Conservation (phyloP, 2,329 filamentous ascomycete species). For the Verticillium longisporum region DNA sequence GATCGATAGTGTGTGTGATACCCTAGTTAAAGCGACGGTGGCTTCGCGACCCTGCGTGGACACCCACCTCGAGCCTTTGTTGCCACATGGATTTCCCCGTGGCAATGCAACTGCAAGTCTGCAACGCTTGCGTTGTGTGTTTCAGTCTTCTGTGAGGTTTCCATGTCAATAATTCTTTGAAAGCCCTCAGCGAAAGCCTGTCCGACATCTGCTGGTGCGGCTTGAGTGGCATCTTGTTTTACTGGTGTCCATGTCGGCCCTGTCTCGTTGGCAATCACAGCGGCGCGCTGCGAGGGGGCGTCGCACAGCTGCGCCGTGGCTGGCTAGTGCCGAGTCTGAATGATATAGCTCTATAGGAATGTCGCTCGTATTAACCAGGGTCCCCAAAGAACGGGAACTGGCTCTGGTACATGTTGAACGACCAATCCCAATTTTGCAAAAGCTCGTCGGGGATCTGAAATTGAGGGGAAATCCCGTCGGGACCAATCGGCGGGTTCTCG, state of each 20-base stretch:
- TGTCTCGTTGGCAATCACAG: neutral
- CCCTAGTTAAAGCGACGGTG: neutral
- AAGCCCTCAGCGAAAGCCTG: neutral
- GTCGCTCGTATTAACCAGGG: neutral
- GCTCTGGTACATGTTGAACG: slow-evolving; percentile 1
- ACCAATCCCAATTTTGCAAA: slow-evolving; percentile 4
- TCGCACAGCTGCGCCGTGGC: neutral
- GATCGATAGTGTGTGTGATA: neutral
- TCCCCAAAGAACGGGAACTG: neutral
- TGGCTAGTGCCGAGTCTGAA: neutral
- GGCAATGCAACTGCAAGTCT: too few relatives aligned
- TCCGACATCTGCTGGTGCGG: neutral
- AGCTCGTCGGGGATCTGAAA: slow-evolving; percentile 6
- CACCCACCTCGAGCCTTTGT: too few relatives aligned
- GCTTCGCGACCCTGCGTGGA: neutral
- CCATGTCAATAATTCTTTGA: neutral
- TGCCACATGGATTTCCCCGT: too few relatives aligned
- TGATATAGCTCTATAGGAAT: neutral
- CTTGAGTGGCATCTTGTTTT: neutral
- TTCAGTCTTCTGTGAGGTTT: neutral
- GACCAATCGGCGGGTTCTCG: neutral
- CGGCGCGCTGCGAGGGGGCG: neutral
- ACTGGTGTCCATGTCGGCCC: neutral
- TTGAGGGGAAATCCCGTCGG: neutral
- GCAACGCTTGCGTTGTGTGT: neutral